These are phyloP conservation scores for Ophioceras dolichostomum DNA, from an alignment of 2,329 filamentous ascomycete genomes.

Conservation along the genomic window DNA sequence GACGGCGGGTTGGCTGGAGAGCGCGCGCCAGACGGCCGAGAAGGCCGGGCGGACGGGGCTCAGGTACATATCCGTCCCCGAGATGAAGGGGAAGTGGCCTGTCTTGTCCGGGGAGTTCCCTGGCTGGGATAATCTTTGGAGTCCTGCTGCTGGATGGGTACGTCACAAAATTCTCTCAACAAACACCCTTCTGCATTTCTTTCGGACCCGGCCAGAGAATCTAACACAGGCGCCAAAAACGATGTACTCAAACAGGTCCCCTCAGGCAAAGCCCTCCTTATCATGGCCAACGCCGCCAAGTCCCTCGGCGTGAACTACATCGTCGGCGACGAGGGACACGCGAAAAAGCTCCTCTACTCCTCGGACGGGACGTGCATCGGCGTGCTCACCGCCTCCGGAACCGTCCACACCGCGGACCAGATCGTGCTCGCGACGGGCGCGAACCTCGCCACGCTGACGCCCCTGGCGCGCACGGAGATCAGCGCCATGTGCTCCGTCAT, in stretches of 20 bases:
- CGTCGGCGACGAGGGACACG: slow-evolving; percentile 11
- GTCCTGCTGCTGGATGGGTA: slow-evolving; percentile 18
- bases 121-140: slow-evolving; percentile 16
- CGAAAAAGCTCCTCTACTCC: slow-evolving; percentile 13
- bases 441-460: slow-evolving; percentile 50
- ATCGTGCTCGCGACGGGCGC: slow-evolving; percentile 55
- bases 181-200: background rate
- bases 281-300: slow-evolving; percentile 17
- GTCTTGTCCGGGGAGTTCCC: slow-evolving; percentile 12
- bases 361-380: slow-evolving; percentile 21
- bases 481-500: slow-evolving; percentile 52
- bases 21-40: slow-evolving; percentile 12
- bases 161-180: background rate
- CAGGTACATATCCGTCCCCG: slow-evolving; percentile 12
- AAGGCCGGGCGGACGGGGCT: slow-evolving; percentile 12
- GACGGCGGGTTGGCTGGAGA: slow-evolving; percentile 16
- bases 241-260: slow-evolving; percentile 8
- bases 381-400: slow-evolving; percentile 34
- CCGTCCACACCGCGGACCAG: slow-evolving; percentile 39
- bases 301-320: slow-evolving; percentile 15
- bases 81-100: slow-evolving; percentile 16
- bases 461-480: slow-evolving; percentile 48
- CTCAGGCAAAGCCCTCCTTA: slow-evolving; percentile 14
- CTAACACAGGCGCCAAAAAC: too few species aligned
- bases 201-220: too few species aligned